Conservation (phyloP, 2,329 filamentous ascomycete species). For the Exophiala aquamarina region DNA sequence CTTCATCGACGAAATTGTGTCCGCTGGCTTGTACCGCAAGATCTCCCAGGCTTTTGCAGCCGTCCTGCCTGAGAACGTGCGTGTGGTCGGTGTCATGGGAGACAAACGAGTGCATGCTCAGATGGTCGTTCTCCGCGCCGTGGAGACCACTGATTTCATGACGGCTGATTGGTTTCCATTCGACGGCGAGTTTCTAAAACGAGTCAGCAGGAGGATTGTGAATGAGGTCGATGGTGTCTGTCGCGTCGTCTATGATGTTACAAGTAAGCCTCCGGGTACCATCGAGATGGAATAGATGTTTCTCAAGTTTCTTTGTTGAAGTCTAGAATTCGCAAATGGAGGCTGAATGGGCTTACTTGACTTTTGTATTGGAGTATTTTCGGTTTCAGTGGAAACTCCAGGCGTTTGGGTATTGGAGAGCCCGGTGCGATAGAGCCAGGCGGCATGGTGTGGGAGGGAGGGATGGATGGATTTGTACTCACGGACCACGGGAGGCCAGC, state of each 20-base stretch:
- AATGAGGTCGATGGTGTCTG: constrained; percentile 74
- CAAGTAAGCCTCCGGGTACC: constrained; percentile 68
- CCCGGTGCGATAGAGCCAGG: too few species aligned
- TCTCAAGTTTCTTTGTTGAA: too few species aligned
- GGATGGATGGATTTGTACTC: too few species aligned
- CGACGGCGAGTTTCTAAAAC: constrained; percentile 63
- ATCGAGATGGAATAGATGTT: constrained; percentile 67
- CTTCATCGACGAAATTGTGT: constrained; percentile 47
- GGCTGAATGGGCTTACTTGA: too few species aligned
- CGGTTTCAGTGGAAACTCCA: too few species aligned
- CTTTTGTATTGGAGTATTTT: too few species aligned
- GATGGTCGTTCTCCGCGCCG: constrained; percentile 62
- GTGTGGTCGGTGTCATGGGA: constrained; percentile 67
- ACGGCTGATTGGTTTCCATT: constrained; percentile 70
- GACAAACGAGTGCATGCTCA: constrained; percentile 68
- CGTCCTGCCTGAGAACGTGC: constrained; percentile 56
- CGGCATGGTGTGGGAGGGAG: too few species aligned
- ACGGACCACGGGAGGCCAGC: too few species aligned
- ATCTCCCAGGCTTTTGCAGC: constrained; percentile 71
- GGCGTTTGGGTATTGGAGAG: too few species aligned
- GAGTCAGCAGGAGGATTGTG: constrained; percentile 66
- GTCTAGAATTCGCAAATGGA: too few species aligned
- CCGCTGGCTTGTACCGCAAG: constrained; percentile 51
- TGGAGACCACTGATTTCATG: constrained; percentile 70
- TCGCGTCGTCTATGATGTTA: constrained; percentile 60